Percentiles rank a stretch among this genome's conserved stretches.
phyloP scores from a whole-genome alignment of 805 yeast genomes.

The Dipodascus geniculatus region DNA sequence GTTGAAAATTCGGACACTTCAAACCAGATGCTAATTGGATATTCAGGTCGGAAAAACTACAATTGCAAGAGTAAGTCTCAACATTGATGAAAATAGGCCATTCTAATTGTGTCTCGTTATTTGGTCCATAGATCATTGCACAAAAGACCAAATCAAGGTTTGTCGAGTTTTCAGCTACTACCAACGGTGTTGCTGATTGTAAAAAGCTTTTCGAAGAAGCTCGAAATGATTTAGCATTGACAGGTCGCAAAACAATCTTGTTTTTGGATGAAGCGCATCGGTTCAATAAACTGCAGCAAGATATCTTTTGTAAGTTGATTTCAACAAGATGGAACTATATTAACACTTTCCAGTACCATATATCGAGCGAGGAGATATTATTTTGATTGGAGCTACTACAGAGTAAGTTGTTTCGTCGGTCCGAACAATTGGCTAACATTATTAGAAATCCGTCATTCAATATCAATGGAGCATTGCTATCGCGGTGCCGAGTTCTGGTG shows the following conservation, averaged over 20 bases:
- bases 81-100: constrained; percentile 19
- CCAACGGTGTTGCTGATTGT: constrained; percentile 54
- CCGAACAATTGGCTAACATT: neutral
- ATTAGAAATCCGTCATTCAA: constrained; percentile 63
- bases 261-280: constrained; percentile 93
- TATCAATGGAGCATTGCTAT: constrained; percentile 67
- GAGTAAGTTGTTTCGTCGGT: constrained; percentile 31
- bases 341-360: constrained; percentile 61
- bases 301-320: constrained; percentile 37
- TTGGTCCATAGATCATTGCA: constrained; percentile 48
- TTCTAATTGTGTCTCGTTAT: neutral
- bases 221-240: constrained; percentile 31
- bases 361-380: constrained; percentile 73
- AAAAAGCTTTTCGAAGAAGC: constrained; percentile 48
- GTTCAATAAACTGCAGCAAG: constrained; percentile 79
- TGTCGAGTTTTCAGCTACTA: constrained; percentile 78
- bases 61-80: constrained; percentile 39
- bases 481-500: constrained; percentile 74
- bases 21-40: neutral
- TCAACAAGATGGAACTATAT: no score
- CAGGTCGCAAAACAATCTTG: constrained; percentile 49
- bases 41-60: constrained; percentile 62
- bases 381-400: constrained; percentile 91
- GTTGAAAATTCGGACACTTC: neutral
- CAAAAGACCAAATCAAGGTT: constrained; percentile 30